A percentile compares a stretch with the other conserved stretches of the same genome.
Conservation (phyloP, 179 eudicot species). For the Beta macrorhiza region DNA sequence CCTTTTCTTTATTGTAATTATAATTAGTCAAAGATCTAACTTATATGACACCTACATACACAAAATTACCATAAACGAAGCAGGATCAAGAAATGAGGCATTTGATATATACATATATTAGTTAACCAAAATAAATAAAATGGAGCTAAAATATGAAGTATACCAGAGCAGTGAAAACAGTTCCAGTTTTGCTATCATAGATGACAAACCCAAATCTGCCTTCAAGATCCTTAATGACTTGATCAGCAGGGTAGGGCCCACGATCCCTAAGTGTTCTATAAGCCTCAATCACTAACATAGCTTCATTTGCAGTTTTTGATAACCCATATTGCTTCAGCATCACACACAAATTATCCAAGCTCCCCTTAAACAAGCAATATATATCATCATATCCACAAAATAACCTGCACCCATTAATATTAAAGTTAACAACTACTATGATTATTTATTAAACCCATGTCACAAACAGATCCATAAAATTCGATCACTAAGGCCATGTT, state of each 20-base stretch:
- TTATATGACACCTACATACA: not conserved
- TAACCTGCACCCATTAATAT: conserved; percentile 41
- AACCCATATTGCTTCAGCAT: conserved; percentile 66
- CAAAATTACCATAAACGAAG: not conserved
- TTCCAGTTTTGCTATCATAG: conserved; percentile 71
- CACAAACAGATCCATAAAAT: too few relatives aligned
- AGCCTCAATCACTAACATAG: conserved; percentile 76
- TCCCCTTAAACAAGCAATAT: conserved; percentile 75
- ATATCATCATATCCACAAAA: conserved; percentile 73
- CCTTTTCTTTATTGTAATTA: too few relatives aligned
- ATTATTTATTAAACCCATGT: too few relatives aligned
- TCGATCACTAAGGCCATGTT: too few relatives aligned
- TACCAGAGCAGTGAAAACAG: conserved; percentile 86
- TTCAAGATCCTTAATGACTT: conserved; percentile 79
- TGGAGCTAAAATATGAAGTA: not conserved
- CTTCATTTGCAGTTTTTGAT: conserved; percentile 60
- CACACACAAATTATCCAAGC: conserved; percentile 65
- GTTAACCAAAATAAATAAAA: not conserved
- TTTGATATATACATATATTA: not conserved
- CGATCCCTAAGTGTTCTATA: conserved; percentile 76
- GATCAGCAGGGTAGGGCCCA: conserved; percentile 89
- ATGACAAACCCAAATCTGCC: conserved; percentile 82
- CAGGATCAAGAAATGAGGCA: not conserved
- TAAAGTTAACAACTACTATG: not conserved
- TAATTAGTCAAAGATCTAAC: too few relatives aligned